These are phyloP conservation scores for Phylloporus gajari DNA, from an alignment of 1,284 basidiomycete species.

Conservation along the genomic window DNA sequence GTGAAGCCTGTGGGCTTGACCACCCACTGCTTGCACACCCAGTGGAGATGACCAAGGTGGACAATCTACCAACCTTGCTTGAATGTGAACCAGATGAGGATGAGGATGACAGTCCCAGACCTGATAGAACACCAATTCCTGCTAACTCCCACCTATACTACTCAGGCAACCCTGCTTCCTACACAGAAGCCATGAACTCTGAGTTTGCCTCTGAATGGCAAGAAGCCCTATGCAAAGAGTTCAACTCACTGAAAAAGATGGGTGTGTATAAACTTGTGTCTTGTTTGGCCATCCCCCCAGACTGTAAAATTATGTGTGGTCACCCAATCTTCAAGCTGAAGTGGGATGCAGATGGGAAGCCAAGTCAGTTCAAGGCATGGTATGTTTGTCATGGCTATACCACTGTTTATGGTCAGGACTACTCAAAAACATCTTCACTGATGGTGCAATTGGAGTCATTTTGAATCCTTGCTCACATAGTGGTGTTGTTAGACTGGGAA, in stretches of 20 bases:
- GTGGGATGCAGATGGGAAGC: background rate
- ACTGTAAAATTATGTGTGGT: background rate
- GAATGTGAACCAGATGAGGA: no score
- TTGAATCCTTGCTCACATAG: background rate
- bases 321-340: conserved; percentile 10
- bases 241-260: background rate
- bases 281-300: background rate
- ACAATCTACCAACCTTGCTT: no score
- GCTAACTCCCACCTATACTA: no score
- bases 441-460: conserved; percentile 12
- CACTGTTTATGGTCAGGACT: conserved; percentile 15
- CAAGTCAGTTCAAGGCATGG: background rate
- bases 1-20: no score
- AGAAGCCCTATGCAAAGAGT: background rate
- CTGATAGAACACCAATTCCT: no score
- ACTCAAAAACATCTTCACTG: background rate
- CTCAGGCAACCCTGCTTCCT: no score
- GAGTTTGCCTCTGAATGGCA: background rate
- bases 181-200: no score
- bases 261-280: background rate
- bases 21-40: no score
- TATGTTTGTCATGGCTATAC: conserved; percentile 7
- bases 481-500: conserved; percentile 2
- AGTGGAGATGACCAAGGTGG: no score
- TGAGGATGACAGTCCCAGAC: no score